Evolutionary conservation across 1,139 yeast genomes (phyloP).

Genomic region (Sugiyamaella castrensis): DNA sequence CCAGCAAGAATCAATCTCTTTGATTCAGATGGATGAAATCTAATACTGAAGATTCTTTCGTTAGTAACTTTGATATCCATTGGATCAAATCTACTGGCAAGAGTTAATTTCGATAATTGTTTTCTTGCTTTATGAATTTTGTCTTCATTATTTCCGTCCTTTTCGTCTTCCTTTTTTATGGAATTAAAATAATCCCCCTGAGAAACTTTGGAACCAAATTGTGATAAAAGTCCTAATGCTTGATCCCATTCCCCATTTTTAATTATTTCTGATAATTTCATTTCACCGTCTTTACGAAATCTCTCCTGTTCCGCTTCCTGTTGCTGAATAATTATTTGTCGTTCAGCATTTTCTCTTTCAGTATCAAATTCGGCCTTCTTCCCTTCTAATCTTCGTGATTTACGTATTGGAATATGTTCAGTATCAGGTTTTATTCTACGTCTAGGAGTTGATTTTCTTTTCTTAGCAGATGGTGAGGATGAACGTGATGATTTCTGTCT

Average conservation of each 20-base stretch:
- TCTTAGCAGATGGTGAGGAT: constrained; percentile 5
- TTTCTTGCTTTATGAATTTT: constrained; percentile 39
- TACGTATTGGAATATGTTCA: constrained; percentile 29
- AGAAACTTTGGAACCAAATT: constrained; percentile 55
- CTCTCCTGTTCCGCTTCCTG: constrained; percentile 24
- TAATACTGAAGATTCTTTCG: constrained; percentile 69
- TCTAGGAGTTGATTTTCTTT: constrained; percentile 34
- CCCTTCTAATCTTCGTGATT: constrained; percentile 39
- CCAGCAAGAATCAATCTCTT: constrained; percentile 76
- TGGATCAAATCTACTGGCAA: constrained; percentile 61
- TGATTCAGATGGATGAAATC: constrained; percentile 68
- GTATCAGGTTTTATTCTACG: constrained; percentile 17
- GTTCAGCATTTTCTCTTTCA: constrained; percentile 20
- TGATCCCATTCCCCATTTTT: constrained; percentile 38
- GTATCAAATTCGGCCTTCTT: constrained; percentile 31
- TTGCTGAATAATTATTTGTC: constrained; percentile 38
- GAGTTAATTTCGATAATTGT: constrained; percentile 49
- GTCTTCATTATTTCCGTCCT: constrained; percentile 35
- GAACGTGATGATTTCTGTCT: constrained; percentile 10
- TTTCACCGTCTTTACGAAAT: constrained; percentile 36
- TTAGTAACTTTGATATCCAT: constrained; percentile 68
- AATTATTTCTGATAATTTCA: constrained; percentile 33
- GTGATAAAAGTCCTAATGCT: constrained; percentile 31
- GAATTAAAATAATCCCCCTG: constrained; percentile 77
- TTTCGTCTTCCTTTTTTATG: constrained; percentile 36